Evolutionary conservation across 305 asterid genomes (phyloP).

Genomic region (Coffea humblotiana): DNA sequence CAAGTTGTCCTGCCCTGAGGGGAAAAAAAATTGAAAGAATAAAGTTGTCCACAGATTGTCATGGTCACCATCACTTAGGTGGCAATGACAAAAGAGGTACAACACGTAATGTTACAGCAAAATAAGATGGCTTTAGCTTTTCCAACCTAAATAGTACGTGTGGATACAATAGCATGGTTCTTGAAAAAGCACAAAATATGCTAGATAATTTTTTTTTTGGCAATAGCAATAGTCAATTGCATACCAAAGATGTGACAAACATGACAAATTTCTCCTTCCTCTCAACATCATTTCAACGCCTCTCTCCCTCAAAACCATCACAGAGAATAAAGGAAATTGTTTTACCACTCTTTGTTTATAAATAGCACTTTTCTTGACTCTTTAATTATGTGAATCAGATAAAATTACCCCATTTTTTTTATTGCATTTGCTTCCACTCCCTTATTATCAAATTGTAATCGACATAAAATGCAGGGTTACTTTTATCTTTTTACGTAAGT

Average conservation of each 20-base stretch:
- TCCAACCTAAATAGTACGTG: not conserved
- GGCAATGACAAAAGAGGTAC: not conserved
- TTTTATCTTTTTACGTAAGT: too few relatives aligned
- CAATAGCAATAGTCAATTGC: not conserved
- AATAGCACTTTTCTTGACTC: too few relatives aligned
- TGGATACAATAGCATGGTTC: not conserved
- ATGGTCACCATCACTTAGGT: conserved; percentile 2
- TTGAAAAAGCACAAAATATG: not conserved
- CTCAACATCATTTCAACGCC: not conserved
- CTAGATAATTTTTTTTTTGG: not conserved
- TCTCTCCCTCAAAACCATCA: not conserved
- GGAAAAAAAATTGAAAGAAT: not conserved
- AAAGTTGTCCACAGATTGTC: not conserved
- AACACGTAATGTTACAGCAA: not conserved
- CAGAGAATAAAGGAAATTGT: not conserved
- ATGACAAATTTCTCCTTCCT: not conserved
- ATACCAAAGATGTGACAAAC: not conserved
- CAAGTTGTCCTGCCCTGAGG: not conserved
- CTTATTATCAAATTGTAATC: too few relatives aligned
- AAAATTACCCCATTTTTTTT: too few relatives aligned
- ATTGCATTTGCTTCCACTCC: too few relatives aligned
- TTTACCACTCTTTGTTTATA: too few relatives aligned
- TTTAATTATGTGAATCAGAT: too few relatives aligned
- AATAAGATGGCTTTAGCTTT: not conserved
- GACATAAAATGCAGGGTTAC: too few relatives aligned